phyloP scores from a whole-genome alignment of 352 stramenopile species.

The Lagenidium sp. region DNA sequence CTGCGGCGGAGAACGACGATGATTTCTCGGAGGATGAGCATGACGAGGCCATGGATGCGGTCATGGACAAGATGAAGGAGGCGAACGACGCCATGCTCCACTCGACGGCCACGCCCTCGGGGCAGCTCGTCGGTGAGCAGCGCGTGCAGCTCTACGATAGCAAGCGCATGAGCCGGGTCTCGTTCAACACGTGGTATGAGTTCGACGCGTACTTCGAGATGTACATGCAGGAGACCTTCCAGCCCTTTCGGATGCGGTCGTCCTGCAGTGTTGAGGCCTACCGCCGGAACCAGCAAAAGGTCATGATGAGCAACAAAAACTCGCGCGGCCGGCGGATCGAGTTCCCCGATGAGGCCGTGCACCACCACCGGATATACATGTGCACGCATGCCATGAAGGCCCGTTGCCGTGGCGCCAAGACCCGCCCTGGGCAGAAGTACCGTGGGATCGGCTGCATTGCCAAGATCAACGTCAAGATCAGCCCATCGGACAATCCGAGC shows the following conservation, averaged over 20 bases:
- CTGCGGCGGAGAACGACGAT: slow-evolving; percentile 16
- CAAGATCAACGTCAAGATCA: slow-evolving; percentile 87
- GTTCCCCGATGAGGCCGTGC: slow-evolving; percentile 72
- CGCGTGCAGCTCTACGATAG: slow-evolving; percentile 61
- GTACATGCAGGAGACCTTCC: slow-evolving; percentile 85
- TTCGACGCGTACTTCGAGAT: slow-evolving; percentile 83
- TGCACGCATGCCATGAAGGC: slow-evolving; percentile 85
- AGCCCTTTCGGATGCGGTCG: slow-evolving; percentile 82
- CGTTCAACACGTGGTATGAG: slow-evolving; percentile 84
- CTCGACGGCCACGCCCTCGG: slow-evolving; percentile 12
- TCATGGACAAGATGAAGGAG: slow-evolving; percentile 58
- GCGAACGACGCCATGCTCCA: slow-evolving; percentile 15
- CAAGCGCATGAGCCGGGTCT: slow-evolving; percentile 78
- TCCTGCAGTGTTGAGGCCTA: slow-evolving; percentile 79
- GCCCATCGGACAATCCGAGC: slow-evolving; percentile 61
- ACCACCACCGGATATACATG: slow-evolving; percentile 87
- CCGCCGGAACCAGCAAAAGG: slow-evolving; percentile 78
- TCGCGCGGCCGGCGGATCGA: slow-evolving; percentile 68
- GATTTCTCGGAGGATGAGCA: slow-evolving; percentile 41
- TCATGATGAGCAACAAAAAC: slow-evolving; percentile 86
- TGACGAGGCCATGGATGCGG: slow-evolving; percentile 33
- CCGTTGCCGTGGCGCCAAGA: slow-evolving; percentile 64
- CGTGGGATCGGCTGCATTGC: slow-evolving; percentile 76
- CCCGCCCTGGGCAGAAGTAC: slow-evolving; percentile 71
- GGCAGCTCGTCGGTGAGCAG: slow-evolving; percentile 17